phyloP scores from a whole-genome alignment of 257 asterid species.

The Nicotiana obtusifolia region DNA sequence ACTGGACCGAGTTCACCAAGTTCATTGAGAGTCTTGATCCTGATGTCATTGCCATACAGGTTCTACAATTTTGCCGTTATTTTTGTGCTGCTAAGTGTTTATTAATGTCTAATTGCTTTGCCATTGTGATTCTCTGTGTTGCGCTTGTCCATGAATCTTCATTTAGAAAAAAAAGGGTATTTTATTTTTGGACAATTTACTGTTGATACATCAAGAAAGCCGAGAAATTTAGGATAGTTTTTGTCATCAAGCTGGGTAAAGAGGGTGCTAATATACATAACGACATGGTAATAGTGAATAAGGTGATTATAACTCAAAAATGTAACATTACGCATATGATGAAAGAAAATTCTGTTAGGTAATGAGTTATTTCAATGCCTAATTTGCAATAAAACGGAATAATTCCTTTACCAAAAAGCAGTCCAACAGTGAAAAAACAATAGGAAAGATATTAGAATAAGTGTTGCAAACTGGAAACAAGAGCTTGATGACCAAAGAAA shows the following conservation, averaged over 20 bases:
- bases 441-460: neutral
- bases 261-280: neutral
- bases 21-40: conserved; percentile 69
- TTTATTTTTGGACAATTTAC: neutral
- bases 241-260: neutral
- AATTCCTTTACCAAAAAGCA: neutral
- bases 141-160: neutral
- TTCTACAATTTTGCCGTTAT: conserved; percentile 13
- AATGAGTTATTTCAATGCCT: neutral
- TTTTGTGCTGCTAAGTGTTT: neutral
- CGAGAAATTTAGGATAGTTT: neutral
- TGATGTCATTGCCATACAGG: conserved; percentile 91
- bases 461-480: neutral
- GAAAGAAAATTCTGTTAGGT: neutral
- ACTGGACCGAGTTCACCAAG: conserved; percentile 66
- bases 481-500: neutral
- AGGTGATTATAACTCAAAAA: neutral
- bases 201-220: neutral
- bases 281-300: neutral
- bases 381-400: neutral
- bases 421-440: neutral
- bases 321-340: neutral
- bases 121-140: neutral
- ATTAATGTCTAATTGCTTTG: neutral
- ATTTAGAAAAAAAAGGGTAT: neutral